Evolutionary conservation across 2,329 filamentous ascomycete genomes (phyloP).

Genomic region (Mariannaea sp.): DNA sequence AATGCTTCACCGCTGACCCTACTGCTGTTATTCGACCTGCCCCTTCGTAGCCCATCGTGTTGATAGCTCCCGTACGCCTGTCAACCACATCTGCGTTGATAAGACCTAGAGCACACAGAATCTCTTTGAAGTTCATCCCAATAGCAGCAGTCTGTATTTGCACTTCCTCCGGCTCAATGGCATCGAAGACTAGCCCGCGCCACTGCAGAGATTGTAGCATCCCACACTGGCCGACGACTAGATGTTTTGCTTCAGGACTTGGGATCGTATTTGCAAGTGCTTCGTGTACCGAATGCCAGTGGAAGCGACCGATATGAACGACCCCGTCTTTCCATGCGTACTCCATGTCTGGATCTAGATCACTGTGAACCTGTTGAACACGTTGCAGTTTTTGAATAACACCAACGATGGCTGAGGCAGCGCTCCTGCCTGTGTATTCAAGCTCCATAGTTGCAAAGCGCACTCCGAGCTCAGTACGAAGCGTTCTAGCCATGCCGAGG

Average conservation of each 20-base stretch:
- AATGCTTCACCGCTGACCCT: slow-evolving; percentile 31
- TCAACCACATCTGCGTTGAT: slow-evolving; percentile 30
- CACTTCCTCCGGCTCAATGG: neutral
- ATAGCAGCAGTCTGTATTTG: neutral
- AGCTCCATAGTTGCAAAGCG: neutral
- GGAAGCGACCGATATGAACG: neutral
- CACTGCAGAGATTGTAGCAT: neutral
- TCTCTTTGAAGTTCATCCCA: slow-evolving; percentile 38
- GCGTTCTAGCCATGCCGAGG: too few species aligned
- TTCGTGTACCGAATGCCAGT: neutral
- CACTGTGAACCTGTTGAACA: too few species aligned
- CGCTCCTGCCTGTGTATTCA: neutral
- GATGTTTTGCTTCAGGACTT: neutral
- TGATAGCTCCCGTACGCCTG: too few species aligned
- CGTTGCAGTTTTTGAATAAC: neutral
- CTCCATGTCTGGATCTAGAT: neutral
- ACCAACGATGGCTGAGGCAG: neutral
- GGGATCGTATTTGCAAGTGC: neutral
- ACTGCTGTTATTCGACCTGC: slow-evolving; percentile 33
- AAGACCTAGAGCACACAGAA: slow-evolving; percentile 43
- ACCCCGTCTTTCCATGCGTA: neutral
- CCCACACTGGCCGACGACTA: neutral
- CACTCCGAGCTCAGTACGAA: too few species aligned
- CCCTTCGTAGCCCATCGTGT: slow-evolving; percentile 41
- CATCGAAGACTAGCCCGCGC: neutral